These are phyloP conservation scores for Paraphoma chrysanthemicola DNA, from an alignment of 2,329 filamentous ascomycete species.

Conservation along the genomic window DNA sequence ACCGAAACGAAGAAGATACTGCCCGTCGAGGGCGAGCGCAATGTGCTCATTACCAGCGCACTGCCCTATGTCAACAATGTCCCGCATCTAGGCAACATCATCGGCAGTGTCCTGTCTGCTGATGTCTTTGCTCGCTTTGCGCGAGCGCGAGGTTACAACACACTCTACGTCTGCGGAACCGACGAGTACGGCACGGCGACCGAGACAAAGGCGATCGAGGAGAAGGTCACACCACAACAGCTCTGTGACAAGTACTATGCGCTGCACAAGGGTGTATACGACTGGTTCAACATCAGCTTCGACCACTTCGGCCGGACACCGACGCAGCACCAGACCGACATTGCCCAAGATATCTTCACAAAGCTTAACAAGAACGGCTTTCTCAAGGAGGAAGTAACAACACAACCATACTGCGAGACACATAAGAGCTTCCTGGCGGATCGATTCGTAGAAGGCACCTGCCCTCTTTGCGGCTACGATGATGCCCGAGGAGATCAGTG, in stretches of 20 bases:
- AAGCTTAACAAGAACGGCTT: conserved; percentile 89
- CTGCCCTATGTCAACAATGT: conserved; percentile 81
- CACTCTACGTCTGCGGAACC: conserved; percentile 84
- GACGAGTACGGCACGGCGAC: conserved; percentile 97
- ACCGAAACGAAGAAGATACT: conserved; percentile 53
- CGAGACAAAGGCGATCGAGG: conserved; percentile 92
- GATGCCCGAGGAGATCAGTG: conserved; percentile 63
- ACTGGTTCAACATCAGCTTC: conserved; percentile 95
- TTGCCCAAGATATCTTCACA: conserved; percentile 88
- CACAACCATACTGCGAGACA: conserved; percentile 85
- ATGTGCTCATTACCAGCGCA: conserved; percentile 91
- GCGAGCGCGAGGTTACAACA: conserved; percentile 79
- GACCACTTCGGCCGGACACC: conserved; percentile 95
- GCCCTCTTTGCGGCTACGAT: conserved; percentile 69
- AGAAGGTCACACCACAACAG: conserved; percentile 79
- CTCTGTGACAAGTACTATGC: conserved; percentile 93
- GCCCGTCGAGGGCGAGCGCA: conserved; percentile 69
- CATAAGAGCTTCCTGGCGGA: conserved; percentile 58
- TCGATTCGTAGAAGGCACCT: conserved; percentile 82
- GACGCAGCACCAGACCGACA: conserved; percentile 86
- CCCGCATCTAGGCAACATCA: conserved; percentile 70
- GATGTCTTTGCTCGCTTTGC: conserved; percentile 80
- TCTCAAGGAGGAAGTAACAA: conserved; percentile 84
- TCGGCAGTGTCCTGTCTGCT: conserved; percentile 73
- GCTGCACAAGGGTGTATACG: conserved; percentile 88